Evolutionary conservation across 2,329 filamentous ascomycete genomes (phyloP), one percentile per base, ranked within the genome.

Genomic region (Lizonia empirigonia): DNA sequence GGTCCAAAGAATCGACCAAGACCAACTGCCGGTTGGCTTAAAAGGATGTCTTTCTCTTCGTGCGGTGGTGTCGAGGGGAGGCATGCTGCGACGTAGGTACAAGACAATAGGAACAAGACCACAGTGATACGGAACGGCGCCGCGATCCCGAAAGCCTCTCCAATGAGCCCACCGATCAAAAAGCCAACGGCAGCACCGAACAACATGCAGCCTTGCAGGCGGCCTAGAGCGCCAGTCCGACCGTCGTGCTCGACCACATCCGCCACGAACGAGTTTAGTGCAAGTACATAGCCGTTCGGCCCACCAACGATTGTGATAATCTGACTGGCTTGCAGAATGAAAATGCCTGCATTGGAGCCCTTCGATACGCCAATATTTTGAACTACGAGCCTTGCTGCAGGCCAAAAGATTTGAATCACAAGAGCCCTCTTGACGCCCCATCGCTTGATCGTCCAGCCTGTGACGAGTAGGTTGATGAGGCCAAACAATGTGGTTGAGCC

Each of bases 401-500:
- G 84, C 55, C 87, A 81, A 50, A 85, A 80, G 0, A 85, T 84
- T 67, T 88, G 85, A 10, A 84, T 77, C 36, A 85, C 64, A 3
- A 90, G 77, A 0, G 87, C 84, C 3, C 77, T 70, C 24, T 86
- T 84, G 0, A 88, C 81, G 0, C 87, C 87, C 56, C 85, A 80
- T 6, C 75, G 77, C 68, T 89, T 89, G 62, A 88, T 86, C 4
- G 80, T 79, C 79, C 84, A 87, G 22, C 84, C 84, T 1, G 85
- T 82, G 10, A 89, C 73, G 59, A 90, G 87, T 1, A 90, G 76
- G 59, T 89, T 89, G 26, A 85, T 66, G 0, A 85, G 82, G 3
- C 86, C 87, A 59, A 85, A 89, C 9, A 90, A 75, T 0, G 85
- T 88, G 0, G 86, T 90, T 20, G 80, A 84, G 67, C 85, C 85